Base-by-base conservation (phyloP, 805 yeast species). In the Wickerhamiella bombiphila region DNA sequence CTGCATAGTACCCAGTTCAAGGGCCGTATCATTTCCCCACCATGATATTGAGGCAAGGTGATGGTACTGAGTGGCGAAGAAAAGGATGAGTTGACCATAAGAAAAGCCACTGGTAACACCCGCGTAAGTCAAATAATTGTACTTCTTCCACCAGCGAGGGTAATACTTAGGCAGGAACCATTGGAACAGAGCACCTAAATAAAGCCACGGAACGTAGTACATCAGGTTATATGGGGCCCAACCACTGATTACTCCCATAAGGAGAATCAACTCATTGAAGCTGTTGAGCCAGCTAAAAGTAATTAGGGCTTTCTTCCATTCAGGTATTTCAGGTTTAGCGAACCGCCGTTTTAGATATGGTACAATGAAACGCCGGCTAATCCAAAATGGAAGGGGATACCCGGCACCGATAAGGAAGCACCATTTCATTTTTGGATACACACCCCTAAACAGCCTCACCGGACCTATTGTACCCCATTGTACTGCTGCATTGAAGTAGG, bases 381-480 rank as follows among this genome's bases (percentile, higher is more conserved):
- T 29, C 39, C 47, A 42, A 24, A 50, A 45, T 5, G 47, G 39
- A 18, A 41, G 32, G 5, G 52, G 46, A 33, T 40, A 44, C 52
- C 64, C 33, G 0, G 54, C 55, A 11, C 82, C 82, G 38, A 74
- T 59, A 28, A 76, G 56, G 62, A 76, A 77, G 43, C 77, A 68
- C 68, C 71, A 76, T 51, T 70, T 68, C 44, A 76, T 56, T 5
- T 66, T 59, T 1, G 82, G 81, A 49, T 76, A 76, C 5, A 75
- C 50, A 0, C 70, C 70, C 40, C 65, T 59, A 35, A 59, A 55
- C 14, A 57, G 49, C 4, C 59, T 50, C 51, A 70, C 70, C 4
- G 81, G 80, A 4, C 80, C 80, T 50, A 75, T 65, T 3, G 63
- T 52, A 44, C 77, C 76, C 74, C 76, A 72, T 40, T 66, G 50